These are phyloP conservation scores for Ophiostoma sp. DNA, from an alignment of 2,329 filamentous ascomycete species.

Conservation along the genomic window DNA sequence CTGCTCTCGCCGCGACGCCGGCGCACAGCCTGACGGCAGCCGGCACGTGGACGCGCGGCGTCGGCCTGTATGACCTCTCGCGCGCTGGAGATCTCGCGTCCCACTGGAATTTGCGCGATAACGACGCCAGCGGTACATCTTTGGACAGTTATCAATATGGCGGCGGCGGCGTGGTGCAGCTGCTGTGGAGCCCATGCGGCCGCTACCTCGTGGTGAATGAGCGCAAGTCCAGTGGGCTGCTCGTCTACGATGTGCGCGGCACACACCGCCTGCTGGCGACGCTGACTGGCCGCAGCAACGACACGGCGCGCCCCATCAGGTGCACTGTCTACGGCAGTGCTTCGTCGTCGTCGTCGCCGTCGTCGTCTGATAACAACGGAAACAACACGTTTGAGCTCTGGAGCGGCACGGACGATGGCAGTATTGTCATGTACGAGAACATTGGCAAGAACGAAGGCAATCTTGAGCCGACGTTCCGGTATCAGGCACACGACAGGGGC, in stretches of 20 bases:
- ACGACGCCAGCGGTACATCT: conserved; percentile 43
- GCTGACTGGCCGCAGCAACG: conserved; percentile 46
- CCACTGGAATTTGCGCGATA: conserved; percentile 53
- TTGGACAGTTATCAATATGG: background rate
- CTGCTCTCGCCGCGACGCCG: conserved; percentile 41
- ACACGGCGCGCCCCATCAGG: conserved; percentile 52
- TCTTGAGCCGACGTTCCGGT: conserved; percentile 45
- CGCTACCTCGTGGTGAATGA: conserved; percentile 60
- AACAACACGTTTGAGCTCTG: conserved; percentile 52
- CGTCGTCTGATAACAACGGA: conserved; percentile 18
- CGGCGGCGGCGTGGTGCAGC: conserved; percentile 59
- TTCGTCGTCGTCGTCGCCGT: background rate
- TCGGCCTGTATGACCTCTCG: conserved; percentile 58
- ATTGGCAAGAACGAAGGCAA: conserved; percentile 47
- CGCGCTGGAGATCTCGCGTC: conserved; percentile 51
- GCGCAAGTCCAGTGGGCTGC: conserved; percentile 48
- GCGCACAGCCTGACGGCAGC: conserved; percentile 48
- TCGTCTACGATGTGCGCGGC: conserved; percentile 60
- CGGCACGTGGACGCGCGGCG: conserved; percentile 59
- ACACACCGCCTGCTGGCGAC: conserved; percentile 53
- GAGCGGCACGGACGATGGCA: conserved; percentile 53
- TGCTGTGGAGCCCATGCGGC: conserved; percentile 58
- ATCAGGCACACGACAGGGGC: conserved; percentile 44
- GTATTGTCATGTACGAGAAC: conserved; percentile 54
- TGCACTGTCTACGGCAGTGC: conserved; percentile 49